Conservation (phyloP, 208 protist genomes). For the Trypanosoma lewisi region DNA sequence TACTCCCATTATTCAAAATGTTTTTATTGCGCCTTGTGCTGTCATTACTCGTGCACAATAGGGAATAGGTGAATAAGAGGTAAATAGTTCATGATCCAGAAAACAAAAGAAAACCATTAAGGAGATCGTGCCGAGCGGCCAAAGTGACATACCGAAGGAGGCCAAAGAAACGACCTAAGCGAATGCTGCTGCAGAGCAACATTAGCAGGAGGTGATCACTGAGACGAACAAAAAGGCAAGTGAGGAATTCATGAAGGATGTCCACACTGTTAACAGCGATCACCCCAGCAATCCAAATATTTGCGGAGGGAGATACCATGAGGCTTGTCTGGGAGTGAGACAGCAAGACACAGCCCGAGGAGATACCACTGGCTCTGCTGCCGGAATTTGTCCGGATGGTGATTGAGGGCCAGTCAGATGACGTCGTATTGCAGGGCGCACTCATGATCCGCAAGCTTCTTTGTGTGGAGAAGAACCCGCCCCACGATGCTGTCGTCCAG, state of each 20-base stretch:
- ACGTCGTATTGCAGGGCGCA: constrained; percentile 76
- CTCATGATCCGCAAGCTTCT: constrained; percentile 88
- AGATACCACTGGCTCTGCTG: constrained; percentile 64
- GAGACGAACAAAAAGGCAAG: constrained; percentile 61
- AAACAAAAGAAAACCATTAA: constrained; percentile 6
- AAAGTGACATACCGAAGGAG: constrained; percentile 37
- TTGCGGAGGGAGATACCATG: too few relatives aligned
- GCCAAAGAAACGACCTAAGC: constrained; percentile 61
- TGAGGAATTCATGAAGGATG: constrained; percentile 65
- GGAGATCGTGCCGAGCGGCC: constrained; percentile 37
- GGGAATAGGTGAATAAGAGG: too few relatives aligned
- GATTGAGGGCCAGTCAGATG: constrained; percentile 34
- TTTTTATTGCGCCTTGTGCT: too few relatives aligned
- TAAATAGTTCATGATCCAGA: too few relatives aligned
- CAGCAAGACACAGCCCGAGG: constrained; percentile 37
- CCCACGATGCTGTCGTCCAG: constrained; percentile 94
- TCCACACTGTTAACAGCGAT: constrained; percentile 42
- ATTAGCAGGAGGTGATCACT: constrained; percentile 62
- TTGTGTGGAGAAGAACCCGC: constrained; percentile 93
- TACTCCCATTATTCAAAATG: too few relatives aligned
- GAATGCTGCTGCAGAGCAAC: constrained; percentile 65
- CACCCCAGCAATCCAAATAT: too few relatives aligned
- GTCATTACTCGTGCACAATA: too few relatives aligned
- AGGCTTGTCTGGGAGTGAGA: constrained; percentile 63
- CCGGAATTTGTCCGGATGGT: constrained; percentile 65